Conservation (phyloP, 2,329 filamentous ascomycete species). For the Dothistroma pini region DNA sequence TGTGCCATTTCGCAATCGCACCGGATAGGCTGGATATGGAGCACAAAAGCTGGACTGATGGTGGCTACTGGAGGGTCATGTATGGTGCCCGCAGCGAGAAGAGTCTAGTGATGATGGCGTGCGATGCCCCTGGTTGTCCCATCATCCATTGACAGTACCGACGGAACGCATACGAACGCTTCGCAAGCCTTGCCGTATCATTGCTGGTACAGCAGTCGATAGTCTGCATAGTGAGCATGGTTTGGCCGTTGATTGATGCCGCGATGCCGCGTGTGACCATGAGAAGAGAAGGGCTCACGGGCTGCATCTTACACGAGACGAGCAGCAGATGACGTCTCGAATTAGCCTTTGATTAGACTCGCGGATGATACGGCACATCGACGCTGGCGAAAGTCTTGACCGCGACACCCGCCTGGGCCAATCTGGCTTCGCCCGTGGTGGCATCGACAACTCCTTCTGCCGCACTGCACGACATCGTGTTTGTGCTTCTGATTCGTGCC, state of each 20-base stretch:
- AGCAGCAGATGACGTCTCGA: not conserved
- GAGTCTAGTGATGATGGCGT: not conserved
- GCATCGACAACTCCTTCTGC: not conserved
- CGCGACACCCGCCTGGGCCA: not conserved
- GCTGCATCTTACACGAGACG: not conserved
- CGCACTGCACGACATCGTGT: not conserved
- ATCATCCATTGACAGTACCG: not conserved
- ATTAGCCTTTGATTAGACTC: not conserved
- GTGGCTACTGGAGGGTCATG: not conserved
- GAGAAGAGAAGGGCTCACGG: not conserved
- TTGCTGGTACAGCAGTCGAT: not conserved
- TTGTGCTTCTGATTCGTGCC: not conserved
- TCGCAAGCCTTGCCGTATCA: not conserved
- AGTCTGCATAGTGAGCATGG: not conserved
- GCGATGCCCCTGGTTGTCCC: not conserved
- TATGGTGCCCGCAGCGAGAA: not conserved
- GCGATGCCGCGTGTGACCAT: not conserved
- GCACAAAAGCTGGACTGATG: not conserved
- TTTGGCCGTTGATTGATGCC: not conserved
- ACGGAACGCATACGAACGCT: not conserved
- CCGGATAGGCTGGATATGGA: not conserved
- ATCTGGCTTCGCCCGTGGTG: not conserved
- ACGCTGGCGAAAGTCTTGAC: not conserved
- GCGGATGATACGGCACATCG: not conserved
- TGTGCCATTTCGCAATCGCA: not conserved